Evolutionary conservation across 2,329 filamentous ascomycete species (phyloP).

Genomic region (Phoma sp.): DNA sequence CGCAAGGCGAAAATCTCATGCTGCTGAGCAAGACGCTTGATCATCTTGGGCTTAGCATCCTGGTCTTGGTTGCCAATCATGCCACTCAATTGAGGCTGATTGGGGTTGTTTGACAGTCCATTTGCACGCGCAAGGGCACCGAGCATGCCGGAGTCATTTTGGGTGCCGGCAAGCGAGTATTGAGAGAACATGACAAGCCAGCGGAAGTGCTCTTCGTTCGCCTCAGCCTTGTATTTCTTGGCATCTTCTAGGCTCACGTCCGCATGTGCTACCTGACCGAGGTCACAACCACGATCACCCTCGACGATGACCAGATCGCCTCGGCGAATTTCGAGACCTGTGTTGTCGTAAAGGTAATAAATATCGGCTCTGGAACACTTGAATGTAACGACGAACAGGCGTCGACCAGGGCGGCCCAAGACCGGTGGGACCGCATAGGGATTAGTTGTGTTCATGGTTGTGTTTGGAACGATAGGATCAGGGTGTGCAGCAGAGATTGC

Average conservation of each 20-base stretch:
- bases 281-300: slow-evolving; percentile 92
- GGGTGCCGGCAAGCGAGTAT: slow-evolving; percentile 43
- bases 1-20: slow-evolving; percentile 89
- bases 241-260: slow-evolving; percentile 89
- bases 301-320: slow-evolving; percentile 97
- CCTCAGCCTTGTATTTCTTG: slow-evolving; percentile 88
- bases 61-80: slow-evolving; percentile 46
- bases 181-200: slow-evolving; percentile 99
- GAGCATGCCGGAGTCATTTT: slow-evolving; percentile 61
- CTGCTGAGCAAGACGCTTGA: slow-evolving; percentile 90
- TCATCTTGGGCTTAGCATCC: slow-evolving; percentile 93
- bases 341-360: slow-evolving; percentile 96
- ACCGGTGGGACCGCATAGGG: slow-evolving; percentile 45
- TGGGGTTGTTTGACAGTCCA: slow-evolving; percentile 38
- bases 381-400: slow-evolving; percentile 89
- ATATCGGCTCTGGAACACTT: slow-evolving; percentile 95
- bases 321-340: slow-evolving; percentile 85
- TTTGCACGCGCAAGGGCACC: slow-evolving; percentile 46
- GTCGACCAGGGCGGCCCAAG: slow-evolving; percentile 40
- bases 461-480: slow-evolving; percentile 37
- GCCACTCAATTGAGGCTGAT: slow-evolving; percentile 64
- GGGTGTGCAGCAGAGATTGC: slow-evolving; percentile 47
- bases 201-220: slow-evolving; percentile 93
- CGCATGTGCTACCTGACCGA: slow-evolving; percentile 89
- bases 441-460: slow-evolving; percentile 33